Conservation (phyloP, 129 eudicot species). For the carrot (Daucus carota) region DNA sequence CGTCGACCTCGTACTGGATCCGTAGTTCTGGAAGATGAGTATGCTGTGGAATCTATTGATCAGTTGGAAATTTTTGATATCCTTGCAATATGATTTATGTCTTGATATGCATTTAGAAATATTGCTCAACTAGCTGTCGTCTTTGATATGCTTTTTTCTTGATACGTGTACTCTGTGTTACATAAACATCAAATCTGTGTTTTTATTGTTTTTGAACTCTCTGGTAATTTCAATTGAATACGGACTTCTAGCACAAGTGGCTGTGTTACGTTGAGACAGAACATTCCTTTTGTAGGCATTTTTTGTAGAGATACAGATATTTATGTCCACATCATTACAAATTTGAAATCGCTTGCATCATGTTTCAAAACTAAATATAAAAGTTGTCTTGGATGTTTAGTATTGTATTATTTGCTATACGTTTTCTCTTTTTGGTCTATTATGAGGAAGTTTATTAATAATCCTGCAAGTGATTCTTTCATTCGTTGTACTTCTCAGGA, state of each 20-base stretch:
- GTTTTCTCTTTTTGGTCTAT: not conserved
- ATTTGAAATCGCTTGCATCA: not conserved
- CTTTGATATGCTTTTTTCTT: not conserved
- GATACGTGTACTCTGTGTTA: not conserved
- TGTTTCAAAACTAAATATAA: not conserved
- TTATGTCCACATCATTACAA: not conserved
- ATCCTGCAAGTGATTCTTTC: not conserved
- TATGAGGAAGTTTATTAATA: not conserved
- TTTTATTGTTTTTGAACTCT: not conserved
- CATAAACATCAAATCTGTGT: not conserved
- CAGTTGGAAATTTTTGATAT: conserved; percentile 84
- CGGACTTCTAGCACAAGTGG: not conserved
- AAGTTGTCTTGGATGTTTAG: not conserved
- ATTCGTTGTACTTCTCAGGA: not conserved
- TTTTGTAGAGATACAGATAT: not conserved
- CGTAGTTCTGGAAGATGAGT: conserved; percentile 54
- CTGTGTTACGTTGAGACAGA: not conserved
- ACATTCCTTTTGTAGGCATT: not conserved
- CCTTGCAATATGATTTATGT: conserved; percentile 7
- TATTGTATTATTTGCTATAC: not conserved
- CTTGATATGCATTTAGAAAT: not conserved
- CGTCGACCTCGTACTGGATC: conserved; percentile 54
- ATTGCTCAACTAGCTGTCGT: not conserved
- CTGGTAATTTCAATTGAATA: not conserved
- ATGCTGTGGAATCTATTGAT: conserved; percentile 62